Evolutionary conservation across 768 basidiomycete species (phyloP), one percentile per base, ranked within the genome.

Genomic region (Russula lepida): DNA sequence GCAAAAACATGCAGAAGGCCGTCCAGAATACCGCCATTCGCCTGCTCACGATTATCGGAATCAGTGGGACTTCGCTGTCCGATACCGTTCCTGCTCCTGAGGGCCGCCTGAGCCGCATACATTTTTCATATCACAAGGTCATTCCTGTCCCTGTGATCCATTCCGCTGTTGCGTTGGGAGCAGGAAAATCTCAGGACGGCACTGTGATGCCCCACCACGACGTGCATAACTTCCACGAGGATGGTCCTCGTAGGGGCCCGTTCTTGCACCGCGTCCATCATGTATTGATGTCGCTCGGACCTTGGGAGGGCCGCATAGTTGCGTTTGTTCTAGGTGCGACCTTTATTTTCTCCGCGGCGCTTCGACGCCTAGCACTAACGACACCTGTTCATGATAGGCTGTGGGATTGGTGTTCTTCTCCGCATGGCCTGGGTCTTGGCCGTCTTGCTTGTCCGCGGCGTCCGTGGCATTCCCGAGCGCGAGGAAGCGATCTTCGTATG

Each of bases 271-370:
- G 90, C 49, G 73, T 92, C 63, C 81, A 85, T 68, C 74, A 73
- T 57, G 85, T 89, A 2, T 72, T 92, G 57, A 82, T 82, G 76
- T 71, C 80, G 8, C 81, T 92, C 17, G 87, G 89, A 13, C 83
- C 83, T 21, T 92, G 90, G 89, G 90, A 92, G 72, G 89, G 89
- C 54, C 79, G 88, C 53, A 83, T 84, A 11, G 84, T 92, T 17
- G 84, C 91, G 4, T 92, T 92, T 62, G 89, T 92, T 59, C 79
- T 92, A 19, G 90, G 89, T 83, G 54, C 67, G 82, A 27, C 37
- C 46, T 25, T 41, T 15, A 11, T 28, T 44, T 21, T 43, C 13
- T 17, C 11, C 23, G 23, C 21, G 33, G 19, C 1, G 32, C 21
- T 49, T 32, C 17, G 28, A 41, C 27, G 30, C 12, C 23, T 52